Conservation (phyloP, 768 basidiomycete genomes). For the Pseudohyphozyma bogoriensis region DNA sequence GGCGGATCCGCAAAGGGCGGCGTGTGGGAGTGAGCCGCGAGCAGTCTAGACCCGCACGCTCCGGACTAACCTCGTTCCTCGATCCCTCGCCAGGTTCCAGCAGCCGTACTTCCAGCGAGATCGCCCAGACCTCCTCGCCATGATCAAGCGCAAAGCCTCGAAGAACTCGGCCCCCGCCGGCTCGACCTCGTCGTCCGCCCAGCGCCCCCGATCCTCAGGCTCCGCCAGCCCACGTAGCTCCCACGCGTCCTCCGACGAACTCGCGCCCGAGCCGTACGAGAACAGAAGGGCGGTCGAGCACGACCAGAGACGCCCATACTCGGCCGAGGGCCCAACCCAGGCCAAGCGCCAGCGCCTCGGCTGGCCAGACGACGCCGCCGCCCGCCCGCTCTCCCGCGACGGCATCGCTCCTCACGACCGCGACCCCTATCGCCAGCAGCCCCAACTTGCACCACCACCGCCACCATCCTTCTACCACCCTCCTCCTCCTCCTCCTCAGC, state of each 20-base stretch:
- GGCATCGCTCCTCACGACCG: too few relatives aligned
- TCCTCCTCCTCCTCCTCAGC: too few relatives aligned
- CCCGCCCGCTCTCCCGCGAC: too few relatives aligned
- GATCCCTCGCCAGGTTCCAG: too few relatives aligned
- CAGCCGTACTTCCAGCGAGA: constrained; percentile 48
- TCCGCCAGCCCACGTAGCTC: neutral
- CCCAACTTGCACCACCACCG: too few relatives aligned
- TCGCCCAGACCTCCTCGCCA: constrained; percentile 50
- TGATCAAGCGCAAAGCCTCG: constrained; percentile 40
- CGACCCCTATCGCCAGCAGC: too few relatives aligned
- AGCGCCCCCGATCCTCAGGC: neutral
- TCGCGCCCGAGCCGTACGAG: neutral
- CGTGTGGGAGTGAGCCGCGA: constrained; percentile 45
- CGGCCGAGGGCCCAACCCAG: too few relatives aligned
- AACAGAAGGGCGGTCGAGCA: too few relatives aligned
- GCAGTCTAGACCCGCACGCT: too few relatives aligned
- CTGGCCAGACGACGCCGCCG: neutral
- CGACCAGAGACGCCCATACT: too few relatives aligned
- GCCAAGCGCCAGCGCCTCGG: neutral
- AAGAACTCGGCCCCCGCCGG: neutral
- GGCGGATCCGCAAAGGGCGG: neutral
- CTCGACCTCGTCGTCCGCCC: neutral
- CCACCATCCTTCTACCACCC: too few relatives aligned
- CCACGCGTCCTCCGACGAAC: neutral
- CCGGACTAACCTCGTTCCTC: too few relatives aligned